A percentile compares a stretch with the other conserved stretches of the same genome.
phyloP scores from a whole-genome alignment of 169 alveolate genomes.

The Plasmodium reichenowi region DNA sequence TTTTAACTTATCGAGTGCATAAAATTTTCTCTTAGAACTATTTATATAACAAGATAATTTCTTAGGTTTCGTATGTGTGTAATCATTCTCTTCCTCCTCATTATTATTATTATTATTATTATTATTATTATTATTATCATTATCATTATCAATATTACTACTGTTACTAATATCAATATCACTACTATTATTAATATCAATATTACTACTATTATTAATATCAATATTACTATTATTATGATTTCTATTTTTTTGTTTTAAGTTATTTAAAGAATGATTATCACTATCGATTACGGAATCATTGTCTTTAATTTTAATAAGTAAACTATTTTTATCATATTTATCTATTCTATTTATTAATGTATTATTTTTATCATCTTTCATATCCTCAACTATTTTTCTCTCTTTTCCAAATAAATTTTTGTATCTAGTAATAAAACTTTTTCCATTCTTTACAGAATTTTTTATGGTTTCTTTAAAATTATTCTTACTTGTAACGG shows the following conservation, averaged over 20 bases:
- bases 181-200: conserved; percentile 12
- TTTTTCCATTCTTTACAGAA: conserved; percentile 27
- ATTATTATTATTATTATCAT: conserved; percentile 2
- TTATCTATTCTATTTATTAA: neutral
- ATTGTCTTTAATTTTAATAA: conserved; percentile 6
- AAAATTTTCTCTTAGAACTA: conserved; percentile 65
- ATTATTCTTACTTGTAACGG: conserved; percentile 23
- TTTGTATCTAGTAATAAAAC: conserved; percentile 15
- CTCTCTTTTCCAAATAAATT: conserved; percentile 13
- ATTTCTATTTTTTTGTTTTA: conserved; percentile 8
- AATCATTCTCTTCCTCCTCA: no score
- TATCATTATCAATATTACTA: neutral
- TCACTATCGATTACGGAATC: conserved; percentile 9
- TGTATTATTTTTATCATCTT: conserved; percentile 23
- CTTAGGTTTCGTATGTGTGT: no score
- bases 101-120: no score
- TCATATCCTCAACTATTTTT: conserved; percentile 12
- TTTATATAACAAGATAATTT: neutral
- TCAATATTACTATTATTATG: conserved; percentile 17
- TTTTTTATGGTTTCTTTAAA: conserved; percentile 22
- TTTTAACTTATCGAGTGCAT: conserved; percentile 45
- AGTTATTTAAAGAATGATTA: no score
- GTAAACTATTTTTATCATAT: conserved; percentile 22
- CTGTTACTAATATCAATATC: neutral
- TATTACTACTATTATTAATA: conserved; percentile 13